phyloP scores from a whole-genome alignment of 805 yeast species.

The Debaryomyces hansenii region DNA sequence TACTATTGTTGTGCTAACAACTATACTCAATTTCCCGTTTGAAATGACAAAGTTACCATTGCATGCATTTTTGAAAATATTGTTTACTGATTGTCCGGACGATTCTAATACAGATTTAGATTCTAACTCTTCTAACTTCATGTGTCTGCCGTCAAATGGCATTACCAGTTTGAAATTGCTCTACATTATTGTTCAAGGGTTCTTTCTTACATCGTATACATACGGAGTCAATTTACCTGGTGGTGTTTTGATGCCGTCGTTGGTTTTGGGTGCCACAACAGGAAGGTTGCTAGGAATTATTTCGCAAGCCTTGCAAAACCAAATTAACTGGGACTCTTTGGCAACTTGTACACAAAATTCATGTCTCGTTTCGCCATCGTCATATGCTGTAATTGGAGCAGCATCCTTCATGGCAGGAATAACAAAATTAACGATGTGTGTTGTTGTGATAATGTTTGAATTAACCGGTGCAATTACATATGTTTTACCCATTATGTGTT shows the following conservation, averaged over 20 bases:
- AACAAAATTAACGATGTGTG: conserved; percentile 75
- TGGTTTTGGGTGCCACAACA: conserved; percentile 59
- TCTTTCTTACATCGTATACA: conserved; percentile 62
- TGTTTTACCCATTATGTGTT: conserved; percentile 81
- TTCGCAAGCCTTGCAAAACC: conserved; percentile 48
- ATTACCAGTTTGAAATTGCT: conserved; percentile 27
- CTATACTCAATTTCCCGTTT: conserved; percentile 55
- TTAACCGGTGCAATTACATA: conserved; percentile 84
- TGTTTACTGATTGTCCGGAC: conserved; percentile 67
- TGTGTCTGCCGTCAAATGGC: conserved; percentile 31
- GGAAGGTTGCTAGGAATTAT: conserved; percentile 59
- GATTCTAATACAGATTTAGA: conserved; percentile 9
- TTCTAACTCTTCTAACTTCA: conserved; percentile 29
- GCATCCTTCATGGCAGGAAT: conserved; percentile 80
- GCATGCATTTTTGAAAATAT: conserved; percentile 52
- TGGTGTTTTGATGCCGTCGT: conserved; percentile 63
- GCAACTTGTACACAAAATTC: conserved; percentile 44
- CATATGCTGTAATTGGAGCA: conserved; percentile 87
- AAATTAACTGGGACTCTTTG: conserved; percentile 28
- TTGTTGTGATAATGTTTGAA: conserved; percentile 80
- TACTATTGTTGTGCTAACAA: conserved; percentile 49
- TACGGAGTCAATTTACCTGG: conserved; percentile 72
- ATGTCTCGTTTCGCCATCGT: conserved; percentile 77
- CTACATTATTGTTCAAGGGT: conserved; percentile 49
- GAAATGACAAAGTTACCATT: conserved; percentile 55